Evolutionary conservation across 108 stramenopile genomes (phyloP).

Genomic region (Cyclotella atomus): DNA sequence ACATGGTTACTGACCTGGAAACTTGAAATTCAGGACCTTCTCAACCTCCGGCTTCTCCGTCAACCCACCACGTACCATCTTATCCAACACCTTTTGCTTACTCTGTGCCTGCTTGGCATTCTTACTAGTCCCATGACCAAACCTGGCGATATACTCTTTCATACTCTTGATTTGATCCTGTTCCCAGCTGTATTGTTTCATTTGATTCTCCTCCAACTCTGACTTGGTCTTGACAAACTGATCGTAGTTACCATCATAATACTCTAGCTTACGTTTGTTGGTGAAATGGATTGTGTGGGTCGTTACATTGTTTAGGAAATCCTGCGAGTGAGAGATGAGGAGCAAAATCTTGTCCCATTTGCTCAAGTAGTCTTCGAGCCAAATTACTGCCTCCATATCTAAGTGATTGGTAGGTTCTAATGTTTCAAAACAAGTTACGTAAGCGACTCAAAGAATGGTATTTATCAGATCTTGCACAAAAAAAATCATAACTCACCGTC

Average conservation of each 20-base stretch:
- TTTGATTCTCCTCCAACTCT: constrained; percentile 93
- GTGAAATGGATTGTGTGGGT: constrained; percentile 97
- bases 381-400: constrained; percentile 98
- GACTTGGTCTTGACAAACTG: constrained; percentile 93
- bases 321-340: constrained; percentile 89
- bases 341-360: constrained; percentile 92
- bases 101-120: constrained; percentile 97
- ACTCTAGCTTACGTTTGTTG: constrained; percentile 73
- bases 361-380: constrained; percentile 94
- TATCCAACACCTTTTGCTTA: constrained; percentile 82
- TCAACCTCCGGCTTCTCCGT: constrained; percentile 97
- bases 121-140: constrained; percentile 98
- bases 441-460: too few species aligned
- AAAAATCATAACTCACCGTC: too few species aligned
- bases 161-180: constrained; percentile 96
- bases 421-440: neutral
- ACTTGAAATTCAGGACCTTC: constrained; percentile 93
- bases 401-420: constrained; percentile 92
- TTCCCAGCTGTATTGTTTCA: constrained; percentile 98
- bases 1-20: too few species aligned
- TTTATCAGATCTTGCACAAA: too few species aligned
- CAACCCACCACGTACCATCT: constrained; percentile 96
- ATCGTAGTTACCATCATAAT: constrained; percentile 98
- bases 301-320: constrained; percentile 96
- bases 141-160: constrained; percentile 98